Evolutionary conservation across 352 stramenopile genomes (phyloP), one percentile per base, ranked within the genome.

Genomic region (Globisporangium barbulae): DNA sequence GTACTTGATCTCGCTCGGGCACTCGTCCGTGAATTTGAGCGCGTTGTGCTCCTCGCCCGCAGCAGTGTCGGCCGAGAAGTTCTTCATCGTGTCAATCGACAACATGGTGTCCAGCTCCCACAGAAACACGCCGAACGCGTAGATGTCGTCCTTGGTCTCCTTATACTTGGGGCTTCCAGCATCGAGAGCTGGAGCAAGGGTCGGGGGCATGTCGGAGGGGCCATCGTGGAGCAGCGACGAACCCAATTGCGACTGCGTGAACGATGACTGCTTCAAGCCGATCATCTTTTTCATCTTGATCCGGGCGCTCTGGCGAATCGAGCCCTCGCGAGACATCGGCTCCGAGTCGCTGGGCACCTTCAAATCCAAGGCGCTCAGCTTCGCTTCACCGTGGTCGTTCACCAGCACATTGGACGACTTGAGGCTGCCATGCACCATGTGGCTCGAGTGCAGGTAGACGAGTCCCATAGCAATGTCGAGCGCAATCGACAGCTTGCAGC

Each of bases 71-170:
- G 54, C 54, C 12, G 72, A 74, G 21, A 90, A 55, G 49, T 86
- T 68, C 42, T 88, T 76, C 68, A 81, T 75, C 39, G 68, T 59
- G 48, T 86, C 79, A 15, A 90, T 70, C 9, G 72, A 80, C 65
- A 89, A 74, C 77, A 91, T 83, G 52, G 80, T 90, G 55, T 92
- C 83, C 25, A 92, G 66, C 61, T 92, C 83, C 83, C 83, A 92
- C 4, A 92, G 65, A 41, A 92, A 69, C 59, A 86, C 72, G 2
- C 83, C 83, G 54, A 92, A 92, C 30, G 79, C 75, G 65, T 90
- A 92, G 25, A 92, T 71, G 58, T 92, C 83, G 39, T 68, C 62
- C 15, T 82, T 67, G 13, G 31, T 48, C 0, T 44, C 55, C 22
- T 56, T 63, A 21, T 50, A 63, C 21, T 22, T 44, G 19, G 33